Evolutionary conservation across 2,329 filamentous ascomycete species (phyloP), one percentile per base, ranked within the genome.

Genomic region (Colletotrichum magnum): DNA sequence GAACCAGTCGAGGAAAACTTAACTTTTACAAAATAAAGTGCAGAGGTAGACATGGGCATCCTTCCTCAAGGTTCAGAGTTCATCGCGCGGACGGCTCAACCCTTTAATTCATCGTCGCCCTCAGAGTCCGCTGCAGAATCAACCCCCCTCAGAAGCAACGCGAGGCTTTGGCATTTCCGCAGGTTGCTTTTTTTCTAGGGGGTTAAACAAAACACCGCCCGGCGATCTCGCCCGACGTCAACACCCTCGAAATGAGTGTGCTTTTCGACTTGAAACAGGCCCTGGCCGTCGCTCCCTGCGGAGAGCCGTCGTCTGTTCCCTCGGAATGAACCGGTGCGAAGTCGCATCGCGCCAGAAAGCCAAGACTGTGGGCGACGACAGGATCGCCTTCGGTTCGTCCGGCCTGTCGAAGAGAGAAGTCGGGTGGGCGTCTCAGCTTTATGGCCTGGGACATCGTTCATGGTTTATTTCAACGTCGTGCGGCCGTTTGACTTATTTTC

Each of bases 271-370:
- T 62, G 59, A 62, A 62, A 62, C 59, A 62, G 21, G 43, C 64
- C 43, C 64, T 50, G 21, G 41, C 45, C 36, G 21, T 50, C 39
- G 15, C 12, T 32, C 16, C 32, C 36, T 58, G 53, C 53, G 47
- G 54, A 59, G 47, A 39, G n/a, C 13, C 12, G 41, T 43, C 7
- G 26, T 64, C 61, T 65, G 56, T 58, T 61, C 51, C 43, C 45
- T 69, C 67, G 67, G 62, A 60, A 69, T 32, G 51, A 69, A 52
- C 62, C 62, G 67, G 67, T 43, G 21, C 56, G 57, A 32, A 60
- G 56, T 69, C 26, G 50, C 57, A 69, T 69, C 47, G 50, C 58
- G 32, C 15, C 39, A 39, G 45, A 43, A 50, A 58, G 64, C 59
- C 64, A 52, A 45, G 48, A 36, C 53, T 41, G 18, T 52, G 48